These are phyloP conservation scores for Diaporthe sp. DNA, from an alignment of 2,329 filamentous ascomycete species.

Conservation along the genomic window DNA sequence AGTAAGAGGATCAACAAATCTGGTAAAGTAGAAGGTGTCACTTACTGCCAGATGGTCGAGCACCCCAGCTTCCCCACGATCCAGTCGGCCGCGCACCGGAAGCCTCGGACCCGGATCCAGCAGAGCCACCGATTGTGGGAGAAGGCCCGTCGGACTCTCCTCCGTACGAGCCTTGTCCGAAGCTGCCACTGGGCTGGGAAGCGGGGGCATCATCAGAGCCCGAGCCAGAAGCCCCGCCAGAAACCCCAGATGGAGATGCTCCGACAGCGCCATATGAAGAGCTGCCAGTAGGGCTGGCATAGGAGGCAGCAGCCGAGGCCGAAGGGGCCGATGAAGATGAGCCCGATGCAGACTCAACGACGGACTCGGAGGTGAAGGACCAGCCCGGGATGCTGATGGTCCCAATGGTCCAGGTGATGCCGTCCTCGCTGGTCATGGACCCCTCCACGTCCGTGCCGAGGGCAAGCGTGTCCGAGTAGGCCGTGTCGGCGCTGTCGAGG, in stretches of 20 bases:
- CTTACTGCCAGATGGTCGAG: conserved; percentile 1
- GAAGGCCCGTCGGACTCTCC: not conserved
- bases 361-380: conserved; percentile 28
- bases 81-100: conserved; percentile 3
- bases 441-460: conserved; percentile 36
- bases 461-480: conserved; percentile 38
- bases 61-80: conserved; percentile 19
- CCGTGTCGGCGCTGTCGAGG: conserved; percentile 36
- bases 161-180: not conserved
- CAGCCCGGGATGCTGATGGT: conserved; percentile 39
- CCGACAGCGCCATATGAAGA: not conserved
- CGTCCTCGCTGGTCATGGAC: conserved; percentile 37
- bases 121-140: not conserved
- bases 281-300: not conserved
- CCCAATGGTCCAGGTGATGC: conserved; percentile 38
- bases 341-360: not conserved
- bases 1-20: not conserved
- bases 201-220: not conserved
- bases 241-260: not conserved
- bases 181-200: not conserved
- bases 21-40: no score
- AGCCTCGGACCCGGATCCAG: not conserved
- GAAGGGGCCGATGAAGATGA: not conserved
- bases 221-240: not conserved
- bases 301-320: not conserved